These are phyloP conservation scores for Didymella keratinophila DNA, from an alignment of 2,329 filamentous ascomycete genomes.

Conservation along the genomic window DNA sequence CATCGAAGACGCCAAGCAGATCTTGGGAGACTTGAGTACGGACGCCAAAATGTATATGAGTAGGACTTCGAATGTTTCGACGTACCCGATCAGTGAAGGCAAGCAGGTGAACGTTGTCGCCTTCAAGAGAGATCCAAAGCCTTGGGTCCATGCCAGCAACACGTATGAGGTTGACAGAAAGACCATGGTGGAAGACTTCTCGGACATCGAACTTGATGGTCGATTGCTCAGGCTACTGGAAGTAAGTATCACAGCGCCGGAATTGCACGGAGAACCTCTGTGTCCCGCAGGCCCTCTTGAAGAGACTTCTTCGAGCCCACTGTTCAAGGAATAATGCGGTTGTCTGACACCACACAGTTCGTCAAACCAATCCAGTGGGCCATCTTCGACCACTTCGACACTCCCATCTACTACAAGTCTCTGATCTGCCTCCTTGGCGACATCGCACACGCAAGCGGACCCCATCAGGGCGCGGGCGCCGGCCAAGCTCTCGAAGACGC, in stretches of 20 bases:
- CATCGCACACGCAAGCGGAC: conserved; percentile 32
- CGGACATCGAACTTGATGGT: conserved; percentile 13
- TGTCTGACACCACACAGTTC: background rate
- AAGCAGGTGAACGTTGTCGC: conserved; percentile 32
- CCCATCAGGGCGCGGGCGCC: conserved; percentile 37
- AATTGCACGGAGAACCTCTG: background rate
- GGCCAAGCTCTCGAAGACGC: conserved; percentile 38
- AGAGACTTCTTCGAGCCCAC: background rate
- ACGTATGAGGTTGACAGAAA: conserved; percentile 24
- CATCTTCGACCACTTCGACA: conserved; percentile 31
- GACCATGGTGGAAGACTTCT: conserved; percentile 34
- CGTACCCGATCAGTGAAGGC: conserved; percentile 33
- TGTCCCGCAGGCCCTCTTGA: background rate
- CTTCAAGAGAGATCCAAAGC: conserved; percentile 26
- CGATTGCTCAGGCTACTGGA: conserved; percentile 24
- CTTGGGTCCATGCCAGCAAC: conserved; percentile 23
- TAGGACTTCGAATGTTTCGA: conserved; percentile 22
- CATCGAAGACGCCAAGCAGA: conserved; percentile 49
- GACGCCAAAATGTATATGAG: conserved; percentile 41
- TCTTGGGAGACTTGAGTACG: conserved; percentile 44
- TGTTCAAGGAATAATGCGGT: background rate
- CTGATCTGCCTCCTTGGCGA: conserved; percentile 36
- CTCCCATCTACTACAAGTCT: conserved; percentile 29
- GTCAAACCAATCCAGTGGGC: conserved; percentile 30
- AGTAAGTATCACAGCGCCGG: background rate